Conservation (phyloP, 148 eudicot genomes). For the Heliosperma pusillum region DNA sequence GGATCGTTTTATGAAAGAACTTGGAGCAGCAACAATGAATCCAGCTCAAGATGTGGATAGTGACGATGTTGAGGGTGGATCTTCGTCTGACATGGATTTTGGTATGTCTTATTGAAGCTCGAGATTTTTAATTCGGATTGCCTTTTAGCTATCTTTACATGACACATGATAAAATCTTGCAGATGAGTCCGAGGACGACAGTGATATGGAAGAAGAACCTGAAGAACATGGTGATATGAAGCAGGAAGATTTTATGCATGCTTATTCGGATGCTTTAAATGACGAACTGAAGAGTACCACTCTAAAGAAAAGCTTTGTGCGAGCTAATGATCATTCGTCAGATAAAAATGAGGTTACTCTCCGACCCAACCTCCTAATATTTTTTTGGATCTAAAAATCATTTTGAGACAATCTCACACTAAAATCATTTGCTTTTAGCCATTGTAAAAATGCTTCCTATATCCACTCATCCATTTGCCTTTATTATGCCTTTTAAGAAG, state of each 20-base stretch:
- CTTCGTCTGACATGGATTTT: slow-evolving; percentile 85
- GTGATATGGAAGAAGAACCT: slow-evolving; percentile 49
- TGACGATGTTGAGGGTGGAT: slow-evolving; percentile 62
- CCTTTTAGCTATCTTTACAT: not conserved
- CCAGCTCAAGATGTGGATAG: slow-evolving; percentile 32
- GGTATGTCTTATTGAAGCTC: slow-evolving; percentile 37
- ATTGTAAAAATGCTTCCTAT: too few relatives aligned
- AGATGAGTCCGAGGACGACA: slow-evolving; percentile 72
- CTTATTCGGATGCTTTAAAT: slow-evolving; percentile 67
- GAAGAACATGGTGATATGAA: slow-evolving; percentile 35
- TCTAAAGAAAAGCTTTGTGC: slow-evolving; percentile 70
- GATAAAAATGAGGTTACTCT: slow-evolving; percentile 54
- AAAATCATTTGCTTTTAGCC: too few relatives aligned
- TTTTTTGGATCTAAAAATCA: too few relatives aligned
- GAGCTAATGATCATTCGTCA: slow-evolving; percentile 47
- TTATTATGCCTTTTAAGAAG: too few relatives aligned
- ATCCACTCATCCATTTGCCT: too few relatives aligned
- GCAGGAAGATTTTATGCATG: slow-evolving; percentile 50
- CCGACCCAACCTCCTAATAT: not conserved
- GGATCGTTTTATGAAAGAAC: slow-evolving; percentile 79
- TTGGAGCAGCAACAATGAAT: slow-evolving; percentile 56
- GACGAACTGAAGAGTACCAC: slow-evolving; percentile 66
- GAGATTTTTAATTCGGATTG: not conserved
- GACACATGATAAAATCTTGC: not conserved
- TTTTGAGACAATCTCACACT: too few relatives aligned